Evolutionary conservation across 169 alveolate species (phyloP).

Genomic region (Plasmodium malariae): DNA sequence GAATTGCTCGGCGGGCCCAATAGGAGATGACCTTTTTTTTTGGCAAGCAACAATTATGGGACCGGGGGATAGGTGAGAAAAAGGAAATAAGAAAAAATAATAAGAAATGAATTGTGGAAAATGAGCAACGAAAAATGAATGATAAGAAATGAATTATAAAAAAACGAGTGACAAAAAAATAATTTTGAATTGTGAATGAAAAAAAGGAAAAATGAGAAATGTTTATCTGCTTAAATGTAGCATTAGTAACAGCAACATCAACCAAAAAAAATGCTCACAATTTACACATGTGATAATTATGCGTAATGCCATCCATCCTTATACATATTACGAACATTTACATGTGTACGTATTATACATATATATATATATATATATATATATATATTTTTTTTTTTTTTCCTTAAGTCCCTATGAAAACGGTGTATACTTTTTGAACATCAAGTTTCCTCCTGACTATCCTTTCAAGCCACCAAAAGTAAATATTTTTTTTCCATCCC

Average conservation of each 20-base stretch:
- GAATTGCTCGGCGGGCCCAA: slow-evolving; percentile 98
- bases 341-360: slow-evolving; percentile 39
- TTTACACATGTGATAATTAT: no score
- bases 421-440: slow-evolving; percentile 98
- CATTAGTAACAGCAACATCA: no score
- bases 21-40: slow-evolving; percentile 97
- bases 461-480: slow-evolving; percentile 99
- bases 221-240: no score
- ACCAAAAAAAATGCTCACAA: no score
- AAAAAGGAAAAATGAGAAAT: no score
- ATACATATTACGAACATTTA: neutral
- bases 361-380: slow-evolving; percentile 12
- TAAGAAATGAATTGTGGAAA: no score
- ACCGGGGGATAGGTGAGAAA: slow-evolving; percentile 94
- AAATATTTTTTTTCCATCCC: neutral
- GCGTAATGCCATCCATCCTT: no score
- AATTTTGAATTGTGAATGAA: no score
- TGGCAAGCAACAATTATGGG: slow-evolving; percentile 99
- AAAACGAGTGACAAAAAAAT: no score
- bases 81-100: slow-evolving; percentile 20
- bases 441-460: slow-evolving; percentile 99
- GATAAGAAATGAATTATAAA: no score
- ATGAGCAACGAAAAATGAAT: no score
- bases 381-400: neutral
- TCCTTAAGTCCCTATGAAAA: slow-evolving; percentile 95